Base-by-base conservation (phyloP, 169 alveolate genomes). In the Plasmodium gallinaceum region DNA sequence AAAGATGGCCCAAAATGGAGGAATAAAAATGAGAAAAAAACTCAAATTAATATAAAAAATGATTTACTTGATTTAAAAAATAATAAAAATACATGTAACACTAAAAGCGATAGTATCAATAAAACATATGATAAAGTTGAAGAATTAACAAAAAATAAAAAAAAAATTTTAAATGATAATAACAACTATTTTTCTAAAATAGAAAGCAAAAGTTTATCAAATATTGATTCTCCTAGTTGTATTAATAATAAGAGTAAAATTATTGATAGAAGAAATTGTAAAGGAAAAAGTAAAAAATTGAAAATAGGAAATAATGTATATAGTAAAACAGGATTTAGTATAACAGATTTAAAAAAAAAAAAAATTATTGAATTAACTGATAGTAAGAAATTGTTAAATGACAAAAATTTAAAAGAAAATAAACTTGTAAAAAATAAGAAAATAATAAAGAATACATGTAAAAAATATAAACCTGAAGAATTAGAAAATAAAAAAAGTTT, bases 61-160 rank as follows among this genome's bases (percentile, higher is more conserved):
- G 24, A 48, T 62, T 39, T 54, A 66, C 16, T 43, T 8, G 48
- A 54, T 20, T 42, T 61, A 57, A 43, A n/a, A 32, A 43, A 57
- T 66, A 45, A 45, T 54, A 64, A 75, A 62, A 43, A 43, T 75
- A n/a, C 16, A 39, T 61, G 42, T 62, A 39, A 22, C 16, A 62
- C 18, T 42, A 18, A 48, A 24, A 42, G 51, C n/a, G 18, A 75
- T 48, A 20, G 69, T 14, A 42, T 22, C 39, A 0, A 52, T 32
- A 62, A 62, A 46, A 45, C 57, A 14, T 22, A 43, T 62, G 39
- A 24, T 18, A 64, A n/a, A 26, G 39, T 32, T 32, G 14, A 14
- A 16, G 39, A 37, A 14, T 14, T 57, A 16, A 54, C 64, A 7
- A 18, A 57, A 54, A 51, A 71, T 71, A 71, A 16, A 52, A 71